Evolutionary conservation across 1,139 yeast species (phyloP).

Genomic region (Debaryomycetaceae sp.): DNA sequence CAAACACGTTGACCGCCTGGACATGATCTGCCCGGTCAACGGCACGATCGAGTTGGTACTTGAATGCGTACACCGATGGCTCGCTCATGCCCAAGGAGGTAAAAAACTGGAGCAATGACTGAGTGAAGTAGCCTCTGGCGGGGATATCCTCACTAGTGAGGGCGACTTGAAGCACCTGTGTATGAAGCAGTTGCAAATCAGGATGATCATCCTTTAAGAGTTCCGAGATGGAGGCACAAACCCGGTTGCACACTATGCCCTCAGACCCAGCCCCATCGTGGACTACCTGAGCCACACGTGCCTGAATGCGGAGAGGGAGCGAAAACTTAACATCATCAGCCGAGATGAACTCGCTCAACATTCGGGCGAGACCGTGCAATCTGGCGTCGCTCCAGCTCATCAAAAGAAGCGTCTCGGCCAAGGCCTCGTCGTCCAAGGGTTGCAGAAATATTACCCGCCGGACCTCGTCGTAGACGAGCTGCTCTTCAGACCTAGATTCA

Average conservation of each 20-base stretch:
- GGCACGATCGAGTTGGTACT: slow-evolving; percentile 28
- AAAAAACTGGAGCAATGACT: slow-evolving; percentile 11
- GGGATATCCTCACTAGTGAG: slow-evolving; percentile 1
- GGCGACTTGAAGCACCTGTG: slow-evolving; percentile 2
- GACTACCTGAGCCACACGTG: slow-evolving; percentile 10
- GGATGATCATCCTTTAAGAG: slow-evolving; percentile 2
- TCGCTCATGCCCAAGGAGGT: slow-evolving; percentile 6
- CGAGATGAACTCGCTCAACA: slow-evolving; percentile 16
- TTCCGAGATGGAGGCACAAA: neutral
- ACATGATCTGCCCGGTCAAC: slow-evolving; percentile 16
- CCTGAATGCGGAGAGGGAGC: slow-evolving; percentile 18
- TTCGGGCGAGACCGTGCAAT: slow-evolving; percentile 9
- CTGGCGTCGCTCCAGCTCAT: slow-evolving; percentile 13
- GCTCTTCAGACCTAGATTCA: neutral
- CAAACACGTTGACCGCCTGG: slow-evolving; percentile 28
- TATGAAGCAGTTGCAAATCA: slow-evolving; percentile 4
- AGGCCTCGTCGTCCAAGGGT: slow-evolving; percentile 21
- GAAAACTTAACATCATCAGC: slow-evolving; percentile 23
- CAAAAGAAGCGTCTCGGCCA: slow-evolving; percentile 18
- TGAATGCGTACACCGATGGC: slow-evolving; percentile 22
- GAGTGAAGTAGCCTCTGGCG: slow-evolving; percentile 16
- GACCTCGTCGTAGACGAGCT: slow-evolving; percentile 12
- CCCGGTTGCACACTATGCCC: too few relatives aligned
- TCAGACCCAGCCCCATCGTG: slow-evolving; percentile 4
- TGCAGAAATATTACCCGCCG: slow-evolving; percentile 18